Base-by-base conservation (phyloP, 139 green algal genomes). In the Deuterostichococcus epilithicus region DNA sequence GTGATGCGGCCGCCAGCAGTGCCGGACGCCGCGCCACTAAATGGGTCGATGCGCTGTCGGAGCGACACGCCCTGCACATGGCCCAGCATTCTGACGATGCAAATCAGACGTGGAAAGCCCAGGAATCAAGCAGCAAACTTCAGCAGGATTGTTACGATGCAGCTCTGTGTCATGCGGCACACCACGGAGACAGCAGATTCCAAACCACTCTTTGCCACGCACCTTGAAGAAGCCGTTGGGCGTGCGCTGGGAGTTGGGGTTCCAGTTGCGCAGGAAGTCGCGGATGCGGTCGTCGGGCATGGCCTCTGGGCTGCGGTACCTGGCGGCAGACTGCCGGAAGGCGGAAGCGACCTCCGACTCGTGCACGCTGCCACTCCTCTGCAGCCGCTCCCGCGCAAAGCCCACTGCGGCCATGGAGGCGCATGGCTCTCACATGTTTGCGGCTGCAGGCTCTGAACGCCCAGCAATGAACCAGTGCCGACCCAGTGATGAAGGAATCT, bases 211-310 rank as follows among this genome's bases (percentile, higher is more conserved):
- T n/a, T n/a, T n/a, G n/a, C n/a, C n/a, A n/a, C n/a, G n/a, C n/a
- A 63, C 52, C 42, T 88, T 89, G 47, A 82, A 84, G 70, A 83
- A 92, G 8, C 88, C 88, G 2, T 75, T 81, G 15, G 79, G 28
- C 2, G 86, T 92, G 3, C 88, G 73, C 35, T 90, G 73, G 0
- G 77, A 84, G 2, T 81, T 79, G 1, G 85, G 86, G 47, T 88
- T 72, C 86, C 86, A 94, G 65, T 92, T 92, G 3, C 83, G 73
- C 13, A 93, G 68, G 79, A 95, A 88, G 65, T 89, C 77, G 1
- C 87, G 76, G 44, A 95, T 72, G 18, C 71, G 77, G 0, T 44
- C 52, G 73, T 91, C 82, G 6, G 72, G n/a, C 28, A 93, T 59
- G 5, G 63, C 71, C 22, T 91, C 88, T 5, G n/a, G 25, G 4